These are phyloP conservation scores for Diophrys sp. DNA, from an alignment of 73 alveolate species.

Conservation along the genomic window DNA sequence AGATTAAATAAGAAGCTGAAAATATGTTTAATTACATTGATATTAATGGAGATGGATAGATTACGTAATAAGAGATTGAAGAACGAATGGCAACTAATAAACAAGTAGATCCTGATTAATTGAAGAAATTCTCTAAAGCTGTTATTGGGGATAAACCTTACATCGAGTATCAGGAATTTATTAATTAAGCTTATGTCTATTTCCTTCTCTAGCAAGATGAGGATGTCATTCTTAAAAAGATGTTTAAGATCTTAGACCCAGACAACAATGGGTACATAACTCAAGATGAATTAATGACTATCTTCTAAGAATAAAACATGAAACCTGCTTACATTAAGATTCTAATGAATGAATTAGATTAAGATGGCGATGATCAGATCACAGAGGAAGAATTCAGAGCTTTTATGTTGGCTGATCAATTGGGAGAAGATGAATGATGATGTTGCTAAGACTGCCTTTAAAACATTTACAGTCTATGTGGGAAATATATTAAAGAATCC, in stretches of 20 bases:
- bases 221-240: neutral
- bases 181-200: neutral
- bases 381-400: neutral
- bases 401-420: neutral
- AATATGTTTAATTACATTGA: neutral
- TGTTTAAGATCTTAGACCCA: neutral
- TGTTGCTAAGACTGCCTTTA: slow-evolving; percentile 64
- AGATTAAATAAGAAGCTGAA: neutral
- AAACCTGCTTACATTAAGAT: neutral
- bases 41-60: neutral
- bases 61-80: neutral
- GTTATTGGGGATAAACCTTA: neutral
- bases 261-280: neutral
- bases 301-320: neutral
- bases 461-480: slow-evolving; percentile 44
- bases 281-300: neutral
- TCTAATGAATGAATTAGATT: neutral
- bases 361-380: neutral
- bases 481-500: slow-evolving; percentile 57
- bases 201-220: neutral
- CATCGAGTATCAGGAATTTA: neutral
- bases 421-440: neutral
- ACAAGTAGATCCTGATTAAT: neutral
- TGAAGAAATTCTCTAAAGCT: neutral
- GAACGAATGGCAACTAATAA: neutral